These are phyloP conservation scores for Trifolium pratense DNA, from an alignment of 306 rosid genomes.

Conservation along the genomic window DNA sequence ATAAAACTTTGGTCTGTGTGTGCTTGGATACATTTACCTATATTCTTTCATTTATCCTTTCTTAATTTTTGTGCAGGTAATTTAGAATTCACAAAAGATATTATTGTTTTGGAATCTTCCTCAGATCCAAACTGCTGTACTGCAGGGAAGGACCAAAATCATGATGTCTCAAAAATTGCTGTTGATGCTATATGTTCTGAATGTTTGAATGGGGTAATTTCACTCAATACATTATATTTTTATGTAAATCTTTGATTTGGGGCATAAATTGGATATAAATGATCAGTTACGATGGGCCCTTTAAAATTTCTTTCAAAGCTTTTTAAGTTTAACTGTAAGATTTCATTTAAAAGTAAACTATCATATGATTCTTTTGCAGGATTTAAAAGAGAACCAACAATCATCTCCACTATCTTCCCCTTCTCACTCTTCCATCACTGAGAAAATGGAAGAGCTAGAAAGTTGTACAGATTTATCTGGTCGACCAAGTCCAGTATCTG, in stretches of 20 bases:
- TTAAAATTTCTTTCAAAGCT: background rate
- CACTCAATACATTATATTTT: conserved; percentile 24
- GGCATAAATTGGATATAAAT: background rate
- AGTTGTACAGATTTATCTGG: conserved; percentile 54
- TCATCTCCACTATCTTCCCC: conserved; percentile 62
- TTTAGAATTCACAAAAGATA: conserved; percentile 44
- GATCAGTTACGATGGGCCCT: background rate
- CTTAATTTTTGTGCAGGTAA: conserved; percentile 50
- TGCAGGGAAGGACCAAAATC: conserved; percentile 47
- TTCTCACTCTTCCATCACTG: conserved; percentile 48
- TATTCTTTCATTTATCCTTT: conserved; percentile 34
- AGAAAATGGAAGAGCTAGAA: conserved; percentile 57
- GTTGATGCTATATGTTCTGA: conserved; percentile 47
- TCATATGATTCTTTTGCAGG: conserved; percentile 51
- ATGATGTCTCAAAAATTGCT: conserved; percentile 44
- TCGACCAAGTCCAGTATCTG: conserved; percentile 90
- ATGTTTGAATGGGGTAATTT: conserved; percentile 61
- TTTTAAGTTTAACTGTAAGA: background rate
- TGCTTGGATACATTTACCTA: background rate
- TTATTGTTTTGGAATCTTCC: conserved; percentile 49
- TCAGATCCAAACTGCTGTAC: conserved; percentile 45
- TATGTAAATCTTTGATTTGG: conserved; percentile 21
- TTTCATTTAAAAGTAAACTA: conserved; percentile 35
- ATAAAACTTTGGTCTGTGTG: background rate
- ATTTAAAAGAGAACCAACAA: conserved; percentile 49